Percentiles rank a stretch among this genome's conserved stretches.
These are phyloP conservation scores for Ceratobasidium sp. DNA, from an alignment of 1,284 basidiomycete genomes.

Conservation along the genomic window DNA sequence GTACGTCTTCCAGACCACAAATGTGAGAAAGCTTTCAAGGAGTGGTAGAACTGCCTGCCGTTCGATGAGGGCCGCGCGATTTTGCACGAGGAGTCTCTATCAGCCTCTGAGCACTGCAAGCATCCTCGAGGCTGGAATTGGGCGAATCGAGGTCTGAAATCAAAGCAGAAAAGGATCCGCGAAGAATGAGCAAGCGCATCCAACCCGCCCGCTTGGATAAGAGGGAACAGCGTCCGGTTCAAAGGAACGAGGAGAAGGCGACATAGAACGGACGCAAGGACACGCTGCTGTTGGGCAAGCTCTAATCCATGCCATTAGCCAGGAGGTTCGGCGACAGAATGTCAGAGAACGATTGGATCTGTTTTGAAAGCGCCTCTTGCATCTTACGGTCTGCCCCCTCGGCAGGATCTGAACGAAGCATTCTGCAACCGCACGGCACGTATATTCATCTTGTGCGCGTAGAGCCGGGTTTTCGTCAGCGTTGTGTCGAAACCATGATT, in stretches of 20 bases:
- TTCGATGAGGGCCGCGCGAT: conserved; percentile 10
- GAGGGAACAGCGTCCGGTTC: conserved; percentile 2
- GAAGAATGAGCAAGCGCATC: conserved; percentile 9
- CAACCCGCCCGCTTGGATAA: conserved; percentile 26
- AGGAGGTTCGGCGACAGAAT: background rate
- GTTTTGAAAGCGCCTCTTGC: background rate
- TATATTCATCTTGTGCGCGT: background rate
- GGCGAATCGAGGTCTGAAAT: background rate
- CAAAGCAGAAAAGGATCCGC: background rate
- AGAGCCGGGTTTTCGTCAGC: background rate
- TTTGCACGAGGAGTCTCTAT: conserved; percentile 3
- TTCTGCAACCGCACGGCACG: background rate
- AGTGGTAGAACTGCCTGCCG: conserved; percentile 1
- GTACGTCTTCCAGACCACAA: conserved; percentile 14
- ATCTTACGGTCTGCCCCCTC: background rate
- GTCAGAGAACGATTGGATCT: conserved; percentile 12
- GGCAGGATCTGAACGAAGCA: conserved; percentile 16
- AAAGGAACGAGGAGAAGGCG: background rate
- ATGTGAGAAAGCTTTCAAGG: conserved; percentile 17
- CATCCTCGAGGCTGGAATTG: conserved; percentile 6
- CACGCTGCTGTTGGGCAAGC: background rate
- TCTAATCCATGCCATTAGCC: background rate
- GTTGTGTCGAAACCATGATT: conserved; percentile 1
- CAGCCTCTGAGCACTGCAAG: background rate
- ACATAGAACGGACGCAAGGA: background rate